These are phyloP conservation scores for Magnusiomyces fungicola DNA, from an alignment of 1,139 yeast genomes.

Conservation along the genomic window DNA sequence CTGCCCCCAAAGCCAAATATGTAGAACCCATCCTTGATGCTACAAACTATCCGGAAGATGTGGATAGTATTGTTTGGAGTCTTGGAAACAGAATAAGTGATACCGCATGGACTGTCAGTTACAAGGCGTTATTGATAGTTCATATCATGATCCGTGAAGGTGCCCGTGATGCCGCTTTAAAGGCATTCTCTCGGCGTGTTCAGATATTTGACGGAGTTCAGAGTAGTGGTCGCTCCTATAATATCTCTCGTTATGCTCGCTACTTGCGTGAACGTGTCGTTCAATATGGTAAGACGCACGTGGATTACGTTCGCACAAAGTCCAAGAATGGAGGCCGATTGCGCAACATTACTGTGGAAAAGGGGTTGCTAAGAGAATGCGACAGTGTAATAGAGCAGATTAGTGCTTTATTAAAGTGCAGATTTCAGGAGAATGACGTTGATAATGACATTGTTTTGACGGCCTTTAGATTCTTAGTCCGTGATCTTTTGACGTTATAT, in stretches of 20 bases:
- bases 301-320: slow-evolving; percentile 68
- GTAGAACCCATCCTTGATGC: slow-evolving; percentile 87
- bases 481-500: slow-evolving; percentile 75
- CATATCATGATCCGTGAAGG: slow-evolving; percentile 94
- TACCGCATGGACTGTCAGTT: slow-evolving; percentile 78
- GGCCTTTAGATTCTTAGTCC: slow-evolving; percentile 78
- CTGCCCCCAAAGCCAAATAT: slow-evolving; percentile 97
- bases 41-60: slow-evolving; percentile 53
- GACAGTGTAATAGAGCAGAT: slow-evolving; percentile 82
- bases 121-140: slow-evolving; percentile 72
- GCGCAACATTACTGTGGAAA: slow-evolving; percentile 59
- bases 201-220: slow-evolving; percentile 48
- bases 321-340: slow-evolving; percentile 49
- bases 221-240: slow-evolving; percentile 47
- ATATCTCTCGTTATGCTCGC: slow-evolving; percentile 59
- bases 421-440: slow-evolving; percentile 61
- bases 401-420: slow-evolving; percentile 64
- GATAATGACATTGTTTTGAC: slow-evolving; percentile 78
- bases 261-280: slow-evolving; percentile 63
- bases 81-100: slow-evolving; percentile 59
- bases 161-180: slow-evolving; percentile 60
- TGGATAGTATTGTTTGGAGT: slow-evolving; percentile 60
- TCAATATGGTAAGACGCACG: slow-evolving; percentile 55
- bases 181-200: slow-evolving; percentile 52
- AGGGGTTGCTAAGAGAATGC: slow-evolving; percentile 74